A percentile compares a stretch with the other conserved stretches of the same genome.
Conservation (phyloP, 805 yeast genomes). For the Yarrowia divulgata region DNA sequence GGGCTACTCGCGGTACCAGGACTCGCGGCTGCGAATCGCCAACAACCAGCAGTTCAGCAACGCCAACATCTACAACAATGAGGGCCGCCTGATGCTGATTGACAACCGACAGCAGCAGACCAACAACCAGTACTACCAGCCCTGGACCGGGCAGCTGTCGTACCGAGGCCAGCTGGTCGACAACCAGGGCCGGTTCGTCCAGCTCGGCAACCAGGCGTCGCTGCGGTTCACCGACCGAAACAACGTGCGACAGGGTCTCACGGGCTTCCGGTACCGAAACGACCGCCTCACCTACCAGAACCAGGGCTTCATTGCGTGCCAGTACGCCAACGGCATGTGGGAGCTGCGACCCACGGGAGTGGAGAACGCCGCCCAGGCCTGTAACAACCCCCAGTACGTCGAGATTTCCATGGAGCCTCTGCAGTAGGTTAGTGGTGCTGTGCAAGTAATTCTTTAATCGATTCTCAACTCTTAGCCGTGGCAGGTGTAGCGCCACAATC, state of each 20-base stretch:
- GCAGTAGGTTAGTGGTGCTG: not conserved
- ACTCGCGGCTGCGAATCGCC: not conserved
- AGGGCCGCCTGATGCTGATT: conserved; percentile 16
- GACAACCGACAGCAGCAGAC: not conserved
- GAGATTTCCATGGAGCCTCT: conserved; percentile 26
- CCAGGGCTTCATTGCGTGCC: conserved; percentile 29
- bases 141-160: conserved; percentile 21
- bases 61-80: conserved; percentile 10
- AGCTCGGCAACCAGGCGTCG: conserved; percentile 19
- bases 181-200: conserved; percentile 1
- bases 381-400: conserved; percentile 25
- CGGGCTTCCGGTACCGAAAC: conserved; percentile 10
- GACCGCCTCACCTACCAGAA: conserved; percentile 26
- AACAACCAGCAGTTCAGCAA: not conserved
- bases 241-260: conserved; percentile 16
- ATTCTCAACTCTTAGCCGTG: not conserved
- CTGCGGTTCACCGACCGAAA: conserved; percentile 13
- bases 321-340: conserved; percentile 19
- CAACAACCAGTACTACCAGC: not conserved
- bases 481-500: too few relatives aligned
- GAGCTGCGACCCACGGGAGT: conserved; percentile 20
- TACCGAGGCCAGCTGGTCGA: conserved; percentile 22
- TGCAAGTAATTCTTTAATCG: not conserved
- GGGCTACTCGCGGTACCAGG: conserved; percentile 22
- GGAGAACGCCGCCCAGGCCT: conserved; percentile 4